A percentile compares a stretch with the other conserved stretches of the same genome.
phyloP scores from a whole-genome alignment of 768 basidiomycete species.

The Harrya chromipes region DNA sequence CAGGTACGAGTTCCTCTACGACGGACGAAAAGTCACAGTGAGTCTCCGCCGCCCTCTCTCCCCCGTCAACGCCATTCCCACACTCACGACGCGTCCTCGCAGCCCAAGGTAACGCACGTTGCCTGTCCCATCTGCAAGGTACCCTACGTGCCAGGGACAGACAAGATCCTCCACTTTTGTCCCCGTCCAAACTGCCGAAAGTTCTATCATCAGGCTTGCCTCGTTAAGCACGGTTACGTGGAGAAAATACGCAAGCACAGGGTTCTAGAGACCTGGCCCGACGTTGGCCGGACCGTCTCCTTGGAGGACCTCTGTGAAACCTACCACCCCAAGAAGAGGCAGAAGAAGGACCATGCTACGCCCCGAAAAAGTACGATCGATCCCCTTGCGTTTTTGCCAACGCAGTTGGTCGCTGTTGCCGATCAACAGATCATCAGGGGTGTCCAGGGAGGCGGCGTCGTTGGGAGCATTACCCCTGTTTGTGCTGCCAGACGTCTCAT shows the following conservation, averaged over 20 bases:
- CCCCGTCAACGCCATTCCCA: not conserved
- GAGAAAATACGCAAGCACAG: conserved; percentile 21
- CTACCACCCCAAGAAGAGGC: conserved; percentile 12
- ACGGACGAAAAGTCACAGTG: conserved; percentile 35
- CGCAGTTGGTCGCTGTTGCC: conserved; percentile 41
- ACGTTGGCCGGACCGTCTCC: conserved; percentile 21
- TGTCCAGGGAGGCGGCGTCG: conserved; percentile 38
- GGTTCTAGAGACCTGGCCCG: conserved; percentile 39
- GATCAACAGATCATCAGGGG: conserved; percentile 55
- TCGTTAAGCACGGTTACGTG: conserved; percentile 31
- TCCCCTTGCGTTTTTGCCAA: conserved; percentile 31
- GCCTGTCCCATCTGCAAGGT: conserved; percentile 43
- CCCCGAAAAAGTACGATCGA: not conserved
- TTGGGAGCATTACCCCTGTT: conserved; percentile 51
- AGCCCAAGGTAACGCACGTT: conserved; percentile 41
- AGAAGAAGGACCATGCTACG: not conserved
- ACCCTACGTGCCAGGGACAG: conserved; percentile 46
- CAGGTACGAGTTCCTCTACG: conserved; percentile 44
- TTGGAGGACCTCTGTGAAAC: not conserved
- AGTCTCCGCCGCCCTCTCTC: conserved; percentile 6
- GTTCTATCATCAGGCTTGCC: conserved; percentile 49
- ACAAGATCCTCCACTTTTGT: conserved; percentile 52
- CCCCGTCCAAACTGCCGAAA: conserved; percentile 47
- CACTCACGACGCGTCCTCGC: not conserved
- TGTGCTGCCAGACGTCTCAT: conserved; percentile 47